Evolutionary conservation across 1,284 basidiomycete species (phyloP), one percentile per base, ranked within the genome.

Genomic region (Marasmius oreades): DNA sequence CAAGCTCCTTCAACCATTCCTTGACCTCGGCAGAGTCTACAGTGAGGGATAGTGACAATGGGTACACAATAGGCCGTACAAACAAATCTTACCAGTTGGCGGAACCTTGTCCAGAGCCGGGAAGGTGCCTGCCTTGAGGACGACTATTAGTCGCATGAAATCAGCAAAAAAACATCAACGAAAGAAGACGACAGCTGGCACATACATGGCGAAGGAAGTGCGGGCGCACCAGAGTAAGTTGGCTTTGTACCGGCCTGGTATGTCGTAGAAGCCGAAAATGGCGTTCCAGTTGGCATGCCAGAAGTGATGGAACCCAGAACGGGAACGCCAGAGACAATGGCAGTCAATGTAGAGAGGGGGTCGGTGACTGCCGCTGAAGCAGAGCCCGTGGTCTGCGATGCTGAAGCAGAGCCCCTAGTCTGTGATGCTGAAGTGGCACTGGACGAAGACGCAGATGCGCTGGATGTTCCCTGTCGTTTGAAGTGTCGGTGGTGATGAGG

Each of bases 1-100:
- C 77, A 46, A 93, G 77, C 65, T 92, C 86, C 62, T 81, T 77
- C 77, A 94, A 72, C 92, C 93, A 94, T 60, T 77, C 64, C 57
- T 79, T 65, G 16, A 93, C 90, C 61, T 91, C 77, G 2, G 75
- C 60, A n/a, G 83, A 82, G 62, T 74, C 85, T 86, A 53, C 42
- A 44, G 26, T 54, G 22, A 47, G 12, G 26, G 2, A 2, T 28
- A 23, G 6, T n/a, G n/a, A 48, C 18, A 7, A 50, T 47, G 36
- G 51, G 28, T 55, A 51, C 16, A 37, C 36, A 26, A n/a, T 16
- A 11, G 24, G 43, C 7, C 20, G 34, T n/a, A n/a, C 7, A 16
- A 51, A 24, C 36, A 31, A 22, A 12, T 69, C 76, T 33, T 62
- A 86, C 85, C 73, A 8, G 83, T 82, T n/a, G 83, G 78, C 7